phyloP scores from a whole-genome alignment of 257 asterid species.

The Gynochthodes officinalis region DNA sequence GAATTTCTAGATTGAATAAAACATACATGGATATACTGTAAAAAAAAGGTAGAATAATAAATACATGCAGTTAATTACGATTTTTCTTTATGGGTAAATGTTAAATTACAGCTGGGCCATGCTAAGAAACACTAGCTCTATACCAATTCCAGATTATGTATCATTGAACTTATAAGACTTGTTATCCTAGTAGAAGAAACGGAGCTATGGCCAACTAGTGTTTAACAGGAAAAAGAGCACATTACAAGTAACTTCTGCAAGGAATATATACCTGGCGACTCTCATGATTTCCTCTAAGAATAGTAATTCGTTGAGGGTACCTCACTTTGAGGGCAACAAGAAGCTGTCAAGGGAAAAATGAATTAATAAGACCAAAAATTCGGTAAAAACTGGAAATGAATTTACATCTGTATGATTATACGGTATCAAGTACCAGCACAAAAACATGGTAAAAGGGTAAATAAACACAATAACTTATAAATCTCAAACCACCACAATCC shows the following conservation, averaged over 20 bases:
- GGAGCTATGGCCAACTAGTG: not conserved
- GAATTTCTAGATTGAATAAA: not conserved
- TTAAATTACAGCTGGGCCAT: not conserved
- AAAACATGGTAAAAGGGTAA: not conserved
- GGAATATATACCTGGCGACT: conserved; percentile 55
- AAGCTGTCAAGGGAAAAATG: conserved; percentile 28
- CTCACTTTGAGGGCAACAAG: conserved; percentile 53
- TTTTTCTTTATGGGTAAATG: not conserved
- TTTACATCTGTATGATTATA: not conserved
- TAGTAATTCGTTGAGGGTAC: conserved; percentile 45
- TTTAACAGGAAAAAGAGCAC: not conserved
- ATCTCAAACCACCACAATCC: conserved; percentile 1
- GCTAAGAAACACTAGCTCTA: not conserved
- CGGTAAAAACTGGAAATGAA: not conserved
- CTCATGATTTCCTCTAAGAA: conserved; percentile 84
- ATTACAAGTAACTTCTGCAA: not conserved
- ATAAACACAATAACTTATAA: not conserved
- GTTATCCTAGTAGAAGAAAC: not conserved
- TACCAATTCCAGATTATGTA: not conserved
- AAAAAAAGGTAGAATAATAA: not conserved
- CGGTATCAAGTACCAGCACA: not conserved
- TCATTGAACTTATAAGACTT: conserved; percentile 9
- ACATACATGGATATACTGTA: not conserved
- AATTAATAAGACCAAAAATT: not conserved
- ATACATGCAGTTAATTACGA: not conserved